These are phyloP conservation scores for Ascochyta rabiei DNA, from an alignment of 2,329 filamentous ascomycete genomes.

Conservation along the genomic window DNA sequence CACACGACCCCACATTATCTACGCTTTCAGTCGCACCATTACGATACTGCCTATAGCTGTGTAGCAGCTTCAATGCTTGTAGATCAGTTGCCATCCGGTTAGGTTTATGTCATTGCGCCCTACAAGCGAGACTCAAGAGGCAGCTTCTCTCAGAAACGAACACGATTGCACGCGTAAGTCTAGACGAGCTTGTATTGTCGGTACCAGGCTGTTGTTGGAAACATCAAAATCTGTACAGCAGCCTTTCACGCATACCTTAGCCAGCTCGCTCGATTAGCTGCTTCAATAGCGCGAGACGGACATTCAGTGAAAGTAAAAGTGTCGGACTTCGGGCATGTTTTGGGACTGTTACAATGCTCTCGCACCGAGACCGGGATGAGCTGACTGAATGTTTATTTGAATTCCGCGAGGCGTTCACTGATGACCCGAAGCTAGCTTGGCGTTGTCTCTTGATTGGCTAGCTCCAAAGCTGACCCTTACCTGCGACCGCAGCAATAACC, in stretches of 20 bases:
- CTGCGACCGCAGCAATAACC: conserved; percentile 1
- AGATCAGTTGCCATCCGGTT: too few relatives aligned
- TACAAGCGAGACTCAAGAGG: too few relatives aligned
- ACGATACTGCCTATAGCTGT: too few relatives aligned
- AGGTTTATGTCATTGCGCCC: too few relatives aligned
- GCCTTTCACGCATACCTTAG: too few relatives aligned
- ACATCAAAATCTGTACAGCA: too few relatives aligned
- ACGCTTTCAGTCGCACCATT: too few relatives aligned
- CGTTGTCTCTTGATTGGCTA: neutral
- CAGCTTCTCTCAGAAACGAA: too few relatives aligned
- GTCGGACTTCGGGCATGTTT: conserved; percentile 12
- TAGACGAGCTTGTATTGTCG: too few relatives aligned
- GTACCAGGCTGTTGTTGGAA: too few relatives aligned
- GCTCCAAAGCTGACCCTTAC: neutral
- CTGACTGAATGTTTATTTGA: neutral
- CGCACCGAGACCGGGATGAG: conserved; percentile 1
- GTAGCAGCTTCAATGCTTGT: too few relatives aligned
- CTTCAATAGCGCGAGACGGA: neutral
- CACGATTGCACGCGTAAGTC: too few relatives aligned
- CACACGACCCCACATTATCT: neutral
- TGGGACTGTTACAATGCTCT: neutral
- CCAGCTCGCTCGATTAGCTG: neutral
- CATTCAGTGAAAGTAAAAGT: neutral
- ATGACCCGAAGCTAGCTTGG: conserved; percentile 9
- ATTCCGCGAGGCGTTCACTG: conserved; percentile 12